These are phyloP conservation scores for Suzukiozyma palmioleophila DNA, from an alignment of 1,139 yeast genomes.

Conservation along the genomic window DNA sequence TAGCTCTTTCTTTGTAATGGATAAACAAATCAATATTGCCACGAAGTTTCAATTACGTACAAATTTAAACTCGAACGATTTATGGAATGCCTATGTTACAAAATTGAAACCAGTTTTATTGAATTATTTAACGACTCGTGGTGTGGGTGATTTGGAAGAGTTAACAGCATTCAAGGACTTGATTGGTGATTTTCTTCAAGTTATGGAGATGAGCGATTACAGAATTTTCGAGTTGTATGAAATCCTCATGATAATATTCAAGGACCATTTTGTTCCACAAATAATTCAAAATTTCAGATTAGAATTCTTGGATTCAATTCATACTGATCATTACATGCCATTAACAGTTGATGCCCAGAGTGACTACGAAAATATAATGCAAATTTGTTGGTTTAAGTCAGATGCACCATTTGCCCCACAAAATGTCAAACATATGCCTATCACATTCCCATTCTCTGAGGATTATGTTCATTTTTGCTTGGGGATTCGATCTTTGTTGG, in stretches of 20 bases:
- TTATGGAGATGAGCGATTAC: conserved; percentile 70
- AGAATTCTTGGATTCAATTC: conserved; percentile 60
- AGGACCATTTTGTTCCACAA: conserved; percentile 53
- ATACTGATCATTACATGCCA: conserved; percentile 88
- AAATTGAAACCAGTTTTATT: conserved; percentile 55
- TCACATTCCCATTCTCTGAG: conserved; percentile 83
- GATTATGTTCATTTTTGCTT: conserved; percentile 84
- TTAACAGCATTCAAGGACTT: conserved; percentile 44
- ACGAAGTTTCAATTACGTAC: conserved; percentile 54
- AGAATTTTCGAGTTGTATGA: conserved; percentile 60
- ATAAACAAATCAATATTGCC: conserved; percentile 56
- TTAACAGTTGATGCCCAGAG: conserved; percentile 57
- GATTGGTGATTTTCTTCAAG: conserved; percentile 70
- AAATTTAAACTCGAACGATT: conserved; percentile 60
- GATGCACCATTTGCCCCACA: conserved; percentile 43
- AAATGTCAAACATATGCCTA: conserved; percentile 46
- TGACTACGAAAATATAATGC: conserved; percentile 60
- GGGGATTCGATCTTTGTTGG: conserved; percentile 61
- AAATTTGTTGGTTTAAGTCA: conserved; percentile 67
- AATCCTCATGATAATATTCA: conserved; percentile 55
- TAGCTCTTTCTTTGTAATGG: conserved; percentile 75
- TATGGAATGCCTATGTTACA: conserved; percentile 69
- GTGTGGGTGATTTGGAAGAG: conserved; percentile 26
- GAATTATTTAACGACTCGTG: conserved; percentile 28
- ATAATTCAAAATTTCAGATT: conserved; percentile 53